Percentiles rank a stretch among this genome's conserved stretches.
phyloP scores from a whole-genome alignment of 2,329 filamentous ascomycete genomes.

The Colletotrichum sp. region DNA sequence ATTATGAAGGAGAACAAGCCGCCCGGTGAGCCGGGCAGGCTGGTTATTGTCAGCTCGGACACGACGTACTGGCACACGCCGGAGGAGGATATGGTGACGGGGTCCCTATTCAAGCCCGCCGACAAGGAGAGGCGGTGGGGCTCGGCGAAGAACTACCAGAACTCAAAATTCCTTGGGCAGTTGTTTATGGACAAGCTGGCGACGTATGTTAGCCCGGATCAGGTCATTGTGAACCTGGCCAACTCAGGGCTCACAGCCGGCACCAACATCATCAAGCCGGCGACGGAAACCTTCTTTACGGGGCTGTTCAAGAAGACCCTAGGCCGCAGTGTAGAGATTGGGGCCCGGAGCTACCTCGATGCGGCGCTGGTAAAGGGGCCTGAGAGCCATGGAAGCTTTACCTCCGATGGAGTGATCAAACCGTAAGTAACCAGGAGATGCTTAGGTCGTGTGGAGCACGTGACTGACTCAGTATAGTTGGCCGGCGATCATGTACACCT shows the following conservation, averaged over 20 bases:
- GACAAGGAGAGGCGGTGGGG: slow-evolving; percentile 32
- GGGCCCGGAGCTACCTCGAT: slow-evolving; percentile 50
- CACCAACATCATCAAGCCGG: slow-evolving; percentile 41
- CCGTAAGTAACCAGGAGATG: slow-evolving; percentile 39
- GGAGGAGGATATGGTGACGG: slow-evolving; percentile 25
- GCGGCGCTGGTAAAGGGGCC: slow-evolving; percentile 47
- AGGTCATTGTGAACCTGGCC: slow-evolving; percentile 50
- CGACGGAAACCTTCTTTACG: slow-evolving; percentile 20
- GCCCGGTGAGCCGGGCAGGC: slow-evolving; percentile 22
- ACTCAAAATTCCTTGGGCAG: slow-evolving; percentile 35
- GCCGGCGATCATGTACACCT: slow-evolving; percentile 16
- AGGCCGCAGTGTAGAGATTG: slow-evolving; percentile 37
- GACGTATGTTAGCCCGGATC: slow-evolving; percentile 40
- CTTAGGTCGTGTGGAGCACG: neutral
- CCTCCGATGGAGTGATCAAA: slow-evolving; percentile 49
- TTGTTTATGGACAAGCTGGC: slow-evolving; percentile 40
- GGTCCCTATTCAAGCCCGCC: slow-evolving; percentile 29
- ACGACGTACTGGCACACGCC: slow-evolving; percentile 23
- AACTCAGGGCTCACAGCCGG: slow-evolving; percentile 50
- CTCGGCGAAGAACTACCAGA: slow-evolving; percentile 26
- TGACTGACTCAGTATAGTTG: neutral
- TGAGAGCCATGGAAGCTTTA: slow-evolving; percentile 53
- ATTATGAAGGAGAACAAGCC: slow-evolving; percentile 23
- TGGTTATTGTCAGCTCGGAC: slow-evolving; percentile 37
- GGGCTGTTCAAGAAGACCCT: slow-evolving; percentile 25